Percentiles rank a stretch among this genome's conserved stretches.
Conservation (phyloP, 2,329 filamentous ascomycete genomes). For the Clonostachys sp. region DNA sequence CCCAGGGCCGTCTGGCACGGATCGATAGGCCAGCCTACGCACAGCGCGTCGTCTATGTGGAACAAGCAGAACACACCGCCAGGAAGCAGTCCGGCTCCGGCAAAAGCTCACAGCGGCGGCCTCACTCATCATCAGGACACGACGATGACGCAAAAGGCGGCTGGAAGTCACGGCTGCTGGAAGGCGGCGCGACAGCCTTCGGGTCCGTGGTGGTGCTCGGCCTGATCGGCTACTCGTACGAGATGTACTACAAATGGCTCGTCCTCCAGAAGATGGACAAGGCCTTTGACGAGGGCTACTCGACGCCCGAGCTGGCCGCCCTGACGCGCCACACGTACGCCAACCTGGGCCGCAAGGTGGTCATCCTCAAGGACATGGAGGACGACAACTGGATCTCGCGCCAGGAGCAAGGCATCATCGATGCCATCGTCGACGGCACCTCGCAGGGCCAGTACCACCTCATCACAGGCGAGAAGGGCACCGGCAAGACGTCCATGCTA, state of each 20-base stretch:
- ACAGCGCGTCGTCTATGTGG: too few relatives aligned
- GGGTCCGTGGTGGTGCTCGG: slow-evolving; percentile 17
- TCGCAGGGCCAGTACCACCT: slow-evolving; percentile 61
- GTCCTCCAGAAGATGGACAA: slow-evolving; percentile 71
- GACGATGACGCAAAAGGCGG: not conserved
- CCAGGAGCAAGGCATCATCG: slow-evolving; percentile 57
- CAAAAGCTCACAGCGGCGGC: too few relatives aligned
- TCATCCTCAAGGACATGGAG: slow-evolving; percentile 5
- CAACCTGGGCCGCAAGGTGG: slow-evolving; percentile 12
- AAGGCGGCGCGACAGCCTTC: slow-evolving; percentile 18
- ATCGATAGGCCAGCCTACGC: too few relatives aligned
- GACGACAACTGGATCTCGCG: slow-evolving; percentile 48
- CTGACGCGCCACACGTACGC: slow-evolving; percentile 23
- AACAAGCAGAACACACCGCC: too few relatives aligned
- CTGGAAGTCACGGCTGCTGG: slow-evolving; percentile 4
- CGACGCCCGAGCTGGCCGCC: slow-evolving; percentile 56
- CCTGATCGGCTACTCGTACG: slow-evolving; percentile 24
- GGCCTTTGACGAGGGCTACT: slow-evolving; percentile 65
- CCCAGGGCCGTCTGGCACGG: too few relatives aligned
- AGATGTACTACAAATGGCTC: slow-evolving; percentile 55
- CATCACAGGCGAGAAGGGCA: slow-evolving; percentile 66
- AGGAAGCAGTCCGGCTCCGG: too few relatives aligned
- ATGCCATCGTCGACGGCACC: slow-evolving; percentile 56
- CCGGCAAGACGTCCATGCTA: slow-evolving; percentile 68
- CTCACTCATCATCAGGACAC: too few relatives aligned